Conservation (phyloP, 2,329 filamentous ascomycete genomes). For the Escovopsis sp. region DNA sequence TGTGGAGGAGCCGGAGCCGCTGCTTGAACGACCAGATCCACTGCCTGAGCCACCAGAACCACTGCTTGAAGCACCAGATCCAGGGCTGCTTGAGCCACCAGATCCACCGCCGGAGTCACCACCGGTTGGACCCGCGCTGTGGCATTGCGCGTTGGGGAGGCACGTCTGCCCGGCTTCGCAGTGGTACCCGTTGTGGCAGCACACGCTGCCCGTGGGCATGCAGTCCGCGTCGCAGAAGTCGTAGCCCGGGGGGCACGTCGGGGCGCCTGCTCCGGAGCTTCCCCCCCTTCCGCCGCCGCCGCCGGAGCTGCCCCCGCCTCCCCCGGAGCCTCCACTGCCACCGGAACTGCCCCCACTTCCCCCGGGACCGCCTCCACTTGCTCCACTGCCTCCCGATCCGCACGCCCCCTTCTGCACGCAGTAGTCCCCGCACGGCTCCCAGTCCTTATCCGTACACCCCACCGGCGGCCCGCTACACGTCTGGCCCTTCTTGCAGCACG, state of each 20-base stretch:
- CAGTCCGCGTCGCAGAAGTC: constrained; percentile 7
- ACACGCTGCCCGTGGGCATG: constrained; percentile 9
- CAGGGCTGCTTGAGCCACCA: neutral
- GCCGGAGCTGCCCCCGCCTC: constrained; percentile 5
- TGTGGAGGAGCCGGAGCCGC: no score
- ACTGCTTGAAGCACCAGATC: neutral
- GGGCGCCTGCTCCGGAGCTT: constrained; percentile 4
- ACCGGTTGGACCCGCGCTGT: constrained; percentile 1
- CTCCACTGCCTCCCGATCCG: constrained; percentile 6
- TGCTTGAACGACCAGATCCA: neutral
- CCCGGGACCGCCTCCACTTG: no score
- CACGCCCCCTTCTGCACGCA: constrained; percentile 4
- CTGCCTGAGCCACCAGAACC: neutral
- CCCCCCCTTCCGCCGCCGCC: constrained; percentile 5
- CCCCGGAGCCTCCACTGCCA: no score
- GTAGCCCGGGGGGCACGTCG: constrained; percentile 4
- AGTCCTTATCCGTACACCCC: constrained; percentile 3
- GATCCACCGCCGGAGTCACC: constrained; percentile 1
- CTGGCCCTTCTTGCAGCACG: constrained; percentile 17
- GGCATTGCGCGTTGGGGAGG: constrained; percentile 4
- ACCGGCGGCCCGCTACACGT: constrained; percentile 8
- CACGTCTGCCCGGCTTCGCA: constrained; percentile 8
- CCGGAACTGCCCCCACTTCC: no score
- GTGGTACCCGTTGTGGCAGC: constrained; percentile 10
- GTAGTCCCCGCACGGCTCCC: constrained; percentile 8